A percentile compares a stretch with the other conserved stretches of the same genome.
Evolutionary conservation across 192 early-diverging fungal species (phyloP).

Genomic region (Coemansia sp.): DNA sequence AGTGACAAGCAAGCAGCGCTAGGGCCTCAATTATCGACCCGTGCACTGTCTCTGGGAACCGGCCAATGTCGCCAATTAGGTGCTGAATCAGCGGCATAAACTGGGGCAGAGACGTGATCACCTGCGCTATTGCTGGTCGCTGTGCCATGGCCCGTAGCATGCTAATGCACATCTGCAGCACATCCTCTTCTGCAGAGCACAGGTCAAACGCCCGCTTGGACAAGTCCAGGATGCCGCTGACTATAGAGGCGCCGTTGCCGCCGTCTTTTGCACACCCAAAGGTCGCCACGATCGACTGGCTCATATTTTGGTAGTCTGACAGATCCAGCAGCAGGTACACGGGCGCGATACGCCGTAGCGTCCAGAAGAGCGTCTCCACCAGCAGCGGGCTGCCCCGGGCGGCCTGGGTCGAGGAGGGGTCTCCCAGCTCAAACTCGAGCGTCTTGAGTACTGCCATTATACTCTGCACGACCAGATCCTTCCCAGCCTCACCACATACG

Average conservation of each 20-base stretch:
- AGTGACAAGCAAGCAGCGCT: constrained; percentile 29
- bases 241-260: constrained; percentile 19
- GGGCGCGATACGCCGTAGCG: constrained; percentile 34
- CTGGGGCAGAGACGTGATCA: constrained; percentile 19
- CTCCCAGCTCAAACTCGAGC: constrained; percentile 37
- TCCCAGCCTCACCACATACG: constrained; percentile 4
- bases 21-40: constrained; percentile 41
- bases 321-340: constrained; percentile 33
- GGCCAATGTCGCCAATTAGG: constrained; percentile 24
- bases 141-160: constrained; percentile 31
- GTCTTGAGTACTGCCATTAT: constrained; percentile 29
- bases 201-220: constrained; percentile 28
- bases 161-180: constrained; percentile 38
- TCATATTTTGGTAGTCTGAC: constrained; percentile 28
- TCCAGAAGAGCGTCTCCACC: constrained; percentile 43
- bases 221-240: constrained; percentile 22
- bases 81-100: constrained; percentile 29
- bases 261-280: constrained; percentile 25
- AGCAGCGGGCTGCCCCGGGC: constrained; percentile 35
- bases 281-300: constrained; percentile 15
- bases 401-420: constrained; percentile 12
- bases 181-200: constrained; percentile 41
- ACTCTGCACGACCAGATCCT: constrained; percentile 29
- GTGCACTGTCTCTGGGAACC: constrained; percentile 40
- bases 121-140: constrained; percentile 25